phyloP scores from a whole-genome alignment of 2,329 filamentous ascomycete species.

The Exophiala oligosperma region DNA sequence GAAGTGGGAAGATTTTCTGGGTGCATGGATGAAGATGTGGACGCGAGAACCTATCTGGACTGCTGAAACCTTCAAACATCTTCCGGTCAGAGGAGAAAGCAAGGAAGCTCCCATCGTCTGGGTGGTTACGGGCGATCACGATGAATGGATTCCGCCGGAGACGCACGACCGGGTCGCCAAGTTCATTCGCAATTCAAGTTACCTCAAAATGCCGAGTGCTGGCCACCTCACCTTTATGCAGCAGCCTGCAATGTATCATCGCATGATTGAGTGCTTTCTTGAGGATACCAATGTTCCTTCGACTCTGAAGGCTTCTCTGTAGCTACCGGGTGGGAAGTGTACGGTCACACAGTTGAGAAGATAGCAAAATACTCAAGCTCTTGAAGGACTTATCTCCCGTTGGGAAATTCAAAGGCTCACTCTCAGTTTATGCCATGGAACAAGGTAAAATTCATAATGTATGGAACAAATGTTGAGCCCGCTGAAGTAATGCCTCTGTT shows the following conservation, averaged over 20 bases:
- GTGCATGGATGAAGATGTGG: conserved; percentile 8
- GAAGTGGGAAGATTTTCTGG: conserved; percentile 5
- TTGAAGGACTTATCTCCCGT: too few relatives aligned
- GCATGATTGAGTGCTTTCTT: conserved; percentile 2
- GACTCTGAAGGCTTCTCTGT: conserved; percentile 2
- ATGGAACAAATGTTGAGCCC: too few relatives aligned
- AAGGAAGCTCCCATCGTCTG: conserved; percentile 5
- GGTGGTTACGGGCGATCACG: conserved; percentile 6
- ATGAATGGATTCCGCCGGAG: conserved; percentile 7
- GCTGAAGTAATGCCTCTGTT: too few relatives aligned
- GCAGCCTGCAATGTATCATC: neutral
- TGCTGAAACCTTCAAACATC: conserved; percentile 2
- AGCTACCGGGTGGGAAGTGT: neutral
- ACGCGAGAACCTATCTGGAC: conserved; percentile 6
- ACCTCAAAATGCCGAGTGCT: conserved; percentile 3
- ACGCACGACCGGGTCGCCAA: neutral
- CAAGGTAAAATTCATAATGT: too few relatives aligned
- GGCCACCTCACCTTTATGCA: conserved; percentile 3
- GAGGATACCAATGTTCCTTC: neutral
- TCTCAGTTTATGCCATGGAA: too few relatives aligned
- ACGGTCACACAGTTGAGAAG: too few relatives aligned
- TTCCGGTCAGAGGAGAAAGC: conserved; percentile 1
- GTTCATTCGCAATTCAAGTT: conserved; percentile 6
- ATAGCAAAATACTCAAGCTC: too few relatives aligned
- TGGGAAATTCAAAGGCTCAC: too few relatives aligned